Conservation (phyloP, 495 filamentous ascomycete species). For the Paragyromitra xinjiangensis region DNA sequence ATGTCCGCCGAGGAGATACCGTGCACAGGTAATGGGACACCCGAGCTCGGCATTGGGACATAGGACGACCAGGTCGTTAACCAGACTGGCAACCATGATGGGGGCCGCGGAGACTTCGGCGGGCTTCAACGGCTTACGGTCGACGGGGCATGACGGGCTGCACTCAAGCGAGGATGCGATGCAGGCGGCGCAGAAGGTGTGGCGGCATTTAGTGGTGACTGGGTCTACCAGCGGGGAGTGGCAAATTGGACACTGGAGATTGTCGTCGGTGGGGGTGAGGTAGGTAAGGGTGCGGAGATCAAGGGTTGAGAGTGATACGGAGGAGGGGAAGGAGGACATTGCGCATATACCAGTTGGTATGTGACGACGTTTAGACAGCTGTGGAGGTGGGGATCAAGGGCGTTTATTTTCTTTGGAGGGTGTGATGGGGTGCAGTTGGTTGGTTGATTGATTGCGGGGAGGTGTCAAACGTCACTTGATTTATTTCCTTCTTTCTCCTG, state of each 20-base stretch:
- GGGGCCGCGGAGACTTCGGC: conserved; percentile 52
- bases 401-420: neutral
- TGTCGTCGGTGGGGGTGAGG: conserved; percentile 68
- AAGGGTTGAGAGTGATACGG: conserved; percentile 55
- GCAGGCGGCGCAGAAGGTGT: conserved; percentile 73
- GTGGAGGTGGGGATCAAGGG: conserved; percentile 10
- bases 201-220: conserved; percentile 70
- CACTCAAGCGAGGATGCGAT: conserved; percentile 65
- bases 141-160: conserved; percentile 59
- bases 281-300: conserved; percentile 72
- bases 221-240: conserved; percentile 73
- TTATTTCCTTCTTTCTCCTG: neutral
- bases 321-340: conserved; percentile 24
- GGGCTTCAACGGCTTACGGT: conserved; percentile 53
- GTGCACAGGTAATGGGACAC: conserved; percentile 65
- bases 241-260: conserved; percentile 76
- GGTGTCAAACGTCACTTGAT: conserved; percentile 28
- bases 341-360: conserved; percentile 4
- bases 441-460: neutral
- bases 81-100: conserved; percentile 60
- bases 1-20: conserved; percentile 70
- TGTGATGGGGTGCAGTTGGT: conserved; percentile 16
- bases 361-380: neutral
- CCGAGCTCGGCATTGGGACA: conserved; percentile 68
- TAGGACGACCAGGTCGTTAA: conserved; percentile 72